These are phyloP conservation scores for Breynia disticha DNA, from an alignment of 441 rosid species.

Conservation along the genomic window DNA sequence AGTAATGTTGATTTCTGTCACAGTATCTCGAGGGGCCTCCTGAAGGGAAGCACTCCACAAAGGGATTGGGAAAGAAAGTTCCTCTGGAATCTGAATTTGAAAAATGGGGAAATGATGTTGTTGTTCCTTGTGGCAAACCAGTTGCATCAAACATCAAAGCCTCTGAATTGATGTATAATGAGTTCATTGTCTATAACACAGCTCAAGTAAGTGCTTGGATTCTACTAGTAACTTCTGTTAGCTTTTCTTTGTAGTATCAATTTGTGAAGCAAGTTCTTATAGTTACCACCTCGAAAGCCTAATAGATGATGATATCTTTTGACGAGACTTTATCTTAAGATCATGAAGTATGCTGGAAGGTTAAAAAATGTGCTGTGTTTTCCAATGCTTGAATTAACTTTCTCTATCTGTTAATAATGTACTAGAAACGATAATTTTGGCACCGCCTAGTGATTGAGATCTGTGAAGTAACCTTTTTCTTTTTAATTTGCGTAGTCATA, in stretches of 20 bases:
- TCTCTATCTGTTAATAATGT: neutral
- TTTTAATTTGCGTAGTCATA: too few species aligned
- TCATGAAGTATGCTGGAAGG: neutral
- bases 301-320: neutral
- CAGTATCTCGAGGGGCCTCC: constrained; percentile 89
- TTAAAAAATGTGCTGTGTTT: too few species aligned
- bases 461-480: too few species aligned
- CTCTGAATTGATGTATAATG: constrained; percentile 90
- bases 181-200: constrained; percentile 77
- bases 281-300: neutral
- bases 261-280: neutral
- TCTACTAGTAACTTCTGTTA: neutral
- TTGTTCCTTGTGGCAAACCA: constrained; percentile 92
- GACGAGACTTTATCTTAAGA: neutral
- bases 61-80: constrained; percentile 83
- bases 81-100: constrained; percentile 64
- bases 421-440: neutral
- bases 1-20: constrained; percentile 5
- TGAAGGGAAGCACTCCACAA: constrained; percentile 83
- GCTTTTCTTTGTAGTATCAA: neutral
- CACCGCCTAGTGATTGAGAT: too few species aligned
- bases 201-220: constrained; percentile 56
- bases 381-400: neutral
- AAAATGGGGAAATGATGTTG: constrained; percentile 80
- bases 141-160: constrained; percentile 57